A percentile compares a stretch with the other conserved stretches of the same genome.
These are phyloP conservation scores for Aspergillus pseudoterreus DNA, from an alignment of 2,329 filamentous ascomycete genomes.

Conservation along the genomic window DNA sequence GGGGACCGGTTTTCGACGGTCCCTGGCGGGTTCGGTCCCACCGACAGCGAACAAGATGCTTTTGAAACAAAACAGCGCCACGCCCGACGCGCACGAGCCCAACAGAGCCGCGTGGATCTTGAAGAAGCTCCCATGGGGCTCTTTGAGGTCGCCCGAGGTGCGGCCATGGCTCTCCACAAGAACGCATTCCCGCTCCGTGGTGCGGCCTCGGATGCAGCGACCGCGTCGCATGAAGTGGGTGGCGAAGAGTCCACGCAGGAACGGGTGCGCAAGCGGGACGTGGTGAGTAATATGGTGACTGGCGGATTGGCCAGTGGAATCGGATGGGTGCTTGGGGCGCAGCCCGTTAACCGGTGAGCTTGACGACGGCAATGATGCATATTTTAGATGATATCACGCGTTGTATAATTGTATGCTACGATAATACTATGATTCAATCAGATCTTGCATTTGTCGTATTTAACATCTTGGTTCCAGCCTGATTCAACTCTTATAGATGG, in stretches of 20 bases:
- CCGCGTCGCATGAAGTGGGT: slow-evolving; percentile 6
- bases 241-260: slow-evolving; percentile 17
- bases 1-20: slow-evolving; percentile 44
- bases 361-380: neutral
- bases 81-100: slow-evolving; percentile 29
- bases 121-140: slow-evolving; percentile 51
- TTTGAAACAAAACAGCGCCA: slow-evolving; percentile 42
- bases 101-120: slow-evolving; percentile 22
- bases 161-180: slow-evolving; percentile 46
- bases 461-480: too few relatives aligned
- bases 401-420: neutral
- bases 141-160: slow-evolving; percentile 51
- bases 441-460: neutral
- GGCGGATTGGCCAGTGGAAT: slow-evolving; percentile 60
- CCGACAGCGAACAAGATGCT: slow-evolving; percentile 43
- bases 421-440: neutral
- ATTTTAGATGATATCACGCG: neutral
- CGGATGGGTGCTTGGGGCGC: slow-evolving; percentile 61
- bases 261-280: slow-evolving; percentile 47
- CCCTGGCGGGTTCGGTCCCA: slow-evolving; percentile 43
- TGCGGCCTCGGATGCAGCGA: slow-evolving; percentile 17
- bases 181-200: slow-evolving; percentile 43
- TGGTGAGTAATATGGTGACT: slow-evolving; percentile 62
- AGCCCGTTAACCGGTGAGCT: slow-evolving; percentile 37
- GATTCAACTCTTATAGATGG: too few relatives aligned